Evolutionary conservation across 345 rosid species (phyloP), one percentile per base, ranked within the genome.

Genomic region (Eucalyptus melliodora): DNA sequence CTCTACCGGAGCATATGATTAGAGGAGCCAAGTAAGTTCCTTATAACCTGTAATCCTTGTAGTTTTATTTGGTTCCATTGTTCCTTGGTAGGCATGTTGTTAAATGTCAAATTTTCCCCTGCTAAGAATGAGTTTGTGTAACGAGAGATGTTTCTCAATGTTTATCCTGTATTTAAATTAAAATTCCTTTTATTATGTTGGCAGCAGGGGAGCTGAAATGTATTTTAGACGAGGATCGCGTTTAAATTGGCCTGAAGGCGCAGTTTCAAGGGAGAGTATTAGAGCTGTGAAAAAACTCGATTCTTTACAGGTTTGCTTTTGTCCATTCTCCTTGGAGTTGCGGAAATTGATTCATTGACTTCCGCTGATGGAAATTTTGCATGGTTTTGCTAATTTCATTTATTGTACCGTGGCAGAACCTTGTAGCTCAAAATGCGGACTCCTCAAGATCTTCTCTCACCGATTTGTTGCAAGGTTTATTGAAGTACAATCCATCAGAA

Each of bases 191-290:
- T 37, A 72, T 10, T 40, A 21, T 40, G 42, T 72, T 7, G 90
- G 90, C 93, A 97, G 99, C 88, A 93, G 87, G 19, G 96, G 96
- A 83, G 94, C 98, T 16, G 97, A 95, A 91, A 97, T 95, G 87
- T 96, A 94, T 92, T 94, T 95, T 89, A 93, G 95, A 92, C 94
- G 93, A 92, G 96, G 96, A 19, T 88, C 90, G 30, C 93, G 95
- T 88, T 89, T 97, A 56, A 93, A 97, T 93, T 97, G 98, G 98
- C 98, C 99, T 69, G 99, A 95, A 91, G 98, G 99, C 16, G 98
- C 97, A 62, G 94, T 90, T 69, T 96, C 98, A 26, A 92, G 97
- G 89, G 98, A 95, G 87, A 96, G 98, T 90, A 95, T 97, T 65
- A 92, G 95, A 87, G 98, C 99, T 59, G 99, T 97, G 90, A 94